Conservation (phyloP, 208 protist species). For the Naegleria lovaniensis region DNA sequence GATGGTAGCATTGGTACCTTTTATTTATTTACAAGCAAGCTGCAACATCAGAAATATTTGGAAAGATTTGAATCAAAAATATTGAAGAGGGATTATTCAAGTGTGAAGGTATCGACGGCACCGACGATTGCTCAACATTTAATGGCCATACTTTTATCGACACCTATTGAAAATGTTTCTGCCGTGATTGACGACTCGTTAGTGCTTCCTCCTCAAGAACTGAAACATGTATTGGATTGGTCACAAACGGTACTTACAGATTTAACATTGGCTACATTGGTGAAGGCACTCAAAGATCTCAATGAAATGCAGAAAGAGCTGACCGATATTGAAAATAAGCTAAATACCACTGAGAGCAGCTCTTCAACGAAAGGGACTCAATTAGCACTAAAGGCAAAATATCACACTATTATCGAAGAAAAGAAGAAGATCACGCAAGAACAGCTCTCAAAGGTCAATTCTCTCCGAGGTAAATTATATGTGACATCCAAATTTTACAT, state of each 20-base stretch:
- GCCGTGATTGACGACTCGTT: neutral
- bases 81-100: neutral
- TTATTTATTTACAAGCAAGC: neutral
- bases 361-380: neutral
- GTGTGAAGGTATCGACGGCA: neutral
- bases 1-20: neutral
- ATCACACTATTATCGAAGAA: neutral
- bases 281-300: neutral
- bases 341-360: neutral
- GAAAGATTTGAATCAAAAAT: neutral
- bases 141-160: too few relatives aligned
- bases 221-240: neutral
- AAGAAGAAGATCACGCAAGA: neutral
- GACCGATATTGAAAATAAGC: neutral
- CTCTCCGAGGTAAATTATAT: neutral
- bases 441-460: neutral
- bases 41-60: neutral
- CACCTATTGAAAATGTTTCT: neutral
- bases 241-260: neutral
- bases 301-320: neutral
- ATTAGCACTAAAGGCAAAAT: neutral
- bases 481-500: neutral
- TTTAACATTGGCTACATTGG: neutral
- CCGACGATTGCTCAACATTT: neutral
- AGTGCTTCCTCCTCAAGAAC: neutral